Base-by-base conservation (phyloP, 2,329 filamentous ascomycete genomes). In the Grosmannia huntii region DNA sequence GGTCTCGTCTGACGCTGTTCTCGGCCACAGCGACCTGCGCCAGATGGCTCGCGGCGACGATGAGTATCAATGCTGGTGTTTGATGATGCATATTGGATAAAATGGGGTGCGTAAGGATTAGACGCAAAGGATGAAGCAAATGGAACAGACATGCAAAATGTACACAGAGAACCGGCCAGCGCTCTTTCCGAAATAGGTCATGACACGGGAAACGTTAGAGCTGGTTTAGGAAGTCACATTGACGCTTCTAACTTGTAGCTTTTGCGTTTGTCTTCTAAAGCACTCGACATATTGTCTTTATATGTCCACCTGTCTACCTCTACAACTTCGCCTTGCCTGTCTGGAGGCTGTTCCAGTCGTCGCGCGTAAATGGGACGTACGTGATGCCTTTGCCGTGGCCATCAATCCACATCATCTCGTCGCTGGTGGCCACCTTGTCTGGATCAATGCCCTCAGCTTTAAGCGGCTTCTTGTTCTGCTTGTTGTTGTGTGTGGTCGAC, bases 391-490 rank as follows among this genome's bases (percentile, higher is more conserved):
- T 78, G 0, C 77, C 79, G 60, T 76, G 74, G 10, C 82, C 69
- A 71, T 82, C 84, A 64, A 83, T 82, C 70, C 88, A 74, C 27
- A 76, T 69, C 3, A 81, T 58, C 31, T 69, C 65, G 57, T 79
- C 77, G 1, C 69, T 67, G 1, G 63, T 63, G 25, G 70, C 66
- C 5, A 76, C 71, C 65, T 75, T 75, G 27, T 69, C 69, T 2
- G 81, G 78, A 67, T 88, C 79, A 16, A 87, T 78, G 0, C 85
- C 86, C 62, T 87, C 84, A 52, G 80, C 79, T 65, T 85, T 76
- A 52, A 90, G 71, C 0, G 83, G 83, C 1, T 84, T 79, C 68
- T 91, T 91, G 67, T 89, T 88, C 70, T 90, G 87, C 72, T 91
- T 91, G 68, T 89, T 86, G 65, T 90, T 91, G 66, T 87, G 84